Percentiles rank a stretch among this genome's conserved stretches.
phyloP scores from a whole-genome alignment of 2,329 filamentous ascomycete species.

The Rasamsonia emersonii region DNA sequence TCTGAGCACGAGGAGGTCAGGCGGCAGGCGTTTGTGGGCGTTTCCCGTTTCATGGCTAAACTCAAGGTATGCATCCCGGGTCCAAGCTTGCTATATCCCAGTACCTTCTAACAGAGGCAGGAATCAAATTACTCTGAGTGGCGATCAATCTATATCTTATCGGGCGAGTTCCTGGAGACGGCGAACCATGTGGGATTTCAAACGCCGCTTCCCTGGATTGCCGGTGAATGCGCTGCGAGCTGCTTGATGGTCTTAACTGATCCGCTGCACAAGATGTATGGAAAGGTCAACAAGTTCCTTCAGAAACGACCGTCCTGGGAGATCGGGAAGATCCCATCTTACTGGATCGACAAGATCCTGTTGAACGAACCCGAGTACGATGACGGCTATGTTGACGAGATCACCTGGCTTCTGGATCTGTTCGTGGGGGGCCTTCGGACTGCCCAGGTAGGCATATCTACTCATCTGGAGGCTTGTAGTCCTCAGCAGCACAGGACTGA shows the following conservation, averaged over 20 bases:
- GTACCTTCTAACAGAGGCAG: slow-evolving; percentile 21
- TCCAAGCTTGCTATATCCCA: not conserved
- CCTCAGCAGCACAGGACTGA: not conserved
- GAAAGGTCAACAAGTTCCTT: slow-evolving; percentile 77
- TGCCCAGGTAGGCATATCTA: slow-evolving; percentile 39
- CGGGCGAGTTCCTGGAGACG: slow-evolving; percentile 74
- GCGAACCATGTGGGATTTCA: slow-evolving; percentile 47
- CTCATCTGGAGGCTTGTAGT: not conserved
- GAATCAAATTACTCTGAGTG: slow-evolving; percentile 66
- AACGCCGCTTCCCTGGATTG: slow-evolving; percentile 60
- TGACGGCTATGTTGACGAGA: slow-evolving; percentile 62
- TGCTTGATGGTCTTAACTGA: slow-evolving; percentile 62
- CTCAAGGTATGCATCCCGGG: slow-evolving; percentile 32
- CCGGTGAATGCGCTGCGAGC: slow-evolving; percentile 65
- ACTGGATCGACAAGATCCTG: slow-evolving; percentile 61
- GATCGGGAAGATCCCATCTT: slow-evolving; percentile 44
- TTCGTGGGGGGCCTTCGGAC: slow-evolving; percentile 56
- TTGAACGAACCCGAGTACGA: slow-evolving; percentile 66
- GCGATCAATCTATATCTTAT: slow-evolving; percentile 68
- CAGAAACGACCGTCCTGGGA: slow-evolving; percentile 71
- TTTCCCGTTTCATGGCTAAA: slow-evolving; percentile 38
- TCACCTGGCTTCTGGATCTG: slow-evolving; percentile 65
- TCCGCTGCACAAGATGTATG: slow-evolving; percentile 74
- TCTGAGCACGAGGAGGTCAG: slow-evolving; percentile 69
- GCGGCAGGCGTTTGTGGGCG: slow-evolving; percentile 53